Evolutionary conservation across 306 rosid species (phyloP), one percentile per base, ranked within the genome.

Genomic region (Cucumis cinereus): DNA sequence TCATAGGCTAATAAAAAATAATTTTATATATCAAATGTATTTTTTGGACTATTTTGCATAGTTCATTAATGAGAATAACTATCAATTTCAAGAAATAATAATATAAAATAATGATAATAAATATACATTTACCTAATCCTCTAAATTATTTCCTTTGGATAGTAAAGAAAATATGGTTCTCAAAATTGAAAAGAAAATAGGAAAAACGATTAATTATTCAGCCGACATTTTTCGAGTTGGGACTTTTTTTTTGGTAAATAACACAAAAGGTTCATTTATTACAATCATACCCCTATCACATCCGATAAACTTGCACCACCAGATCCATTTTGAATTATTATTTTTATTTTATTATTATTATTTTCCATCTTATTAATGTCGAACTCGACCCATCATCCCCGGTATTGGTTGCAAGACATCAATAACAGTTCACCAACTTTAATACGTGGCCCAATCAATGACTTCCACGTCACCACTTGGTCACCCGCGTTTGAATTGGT

Each of bases 271-370:
- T 4, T 69, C 56, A 69, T 69, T 69, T 43, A 69, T 69, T 43
- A 68, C 74, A 41, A 41, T 43, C 55, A 68, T 68, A 68, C 74
- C 55, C 74, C 55, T 30, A 13, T 45, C 56, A 68, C 74, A 68
- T 68, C 38, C 36, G 20, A 68, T 40, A 14, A 36, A 69, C 45
- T 15, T 7, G 15, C 56, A 45, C 38, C 75, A 69, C 56, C 7
- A 23, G 57, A 69, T 69, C 55, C 73, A n/a, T 66, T 66, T n/a
- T n/a, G 4, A 35, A 38, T 1, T 23, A n/a, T 66, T 36, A 0
- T 56, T 56, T 56, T n/a, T 53, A 53, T 53, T 54, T 55, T 55
- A 10, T 43, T 10, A 43, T 9, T 9, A 6, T 38, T 38, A 1
- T 55, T 56, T 56, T 22, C 15, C 61, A 58, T 66, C 73, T 66